These are phyloP conservation scores for Penicillium coprophilum DNA, from an alignment of 495 filamentous ascomycete species.

Conservation along the genomic window DNA sequence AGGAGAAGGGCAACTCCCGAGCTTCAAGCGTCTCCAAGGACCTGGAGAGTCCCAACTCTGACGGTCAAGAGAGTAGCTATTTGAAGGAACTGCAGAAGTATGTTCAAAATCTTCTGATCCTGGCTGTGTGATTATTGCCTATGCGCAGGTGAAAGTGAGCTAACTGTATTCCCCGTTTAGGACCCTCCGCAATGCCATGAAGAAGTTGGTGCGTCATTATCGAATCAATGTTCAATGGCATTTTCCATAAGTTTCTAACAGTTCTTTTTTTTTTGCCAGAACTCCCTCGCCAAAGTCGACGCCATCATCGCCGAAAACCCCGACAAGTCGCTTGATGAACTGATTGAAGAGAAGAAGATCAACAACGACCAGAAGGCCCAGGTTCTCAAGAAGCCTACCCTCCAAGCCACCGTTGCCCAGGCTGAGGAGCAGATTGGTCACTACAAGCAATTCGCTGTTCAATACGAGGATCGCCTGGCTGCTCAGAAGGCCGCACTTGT, in stretches of 20 bases:
- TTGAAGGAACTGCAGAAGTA: constrained; percentile 89
- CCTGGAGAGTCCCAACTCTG: constrained; percentile 43
- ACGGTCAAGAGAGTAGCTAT: constrained; percentile 67
- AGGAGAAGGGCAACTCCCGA: constrained; percentile 31
- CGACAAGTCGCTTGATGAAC: constrained; percentile 75
- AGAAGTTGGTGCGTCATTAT: constrained; percentile 72
- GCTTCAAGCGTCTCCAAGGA: constrained; percentile 35
- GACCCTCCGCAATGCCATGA: constrained; percentile 79
- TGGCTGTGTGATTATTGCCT: not conserved
- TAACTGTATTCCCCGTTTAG: constrained; percentile 43
- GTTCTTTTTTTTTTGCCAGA: constrained; percentile 44
- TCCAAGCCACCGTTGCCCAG: constrained; percentile 71
- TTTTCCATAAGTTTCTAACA: constrained; percentile 5
- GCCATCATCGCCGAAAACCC: constrained; percentile 73
- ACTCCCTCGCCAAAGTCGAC: constrained; percentile 76
- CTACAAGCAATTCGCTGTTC: constrained; percentile 78
- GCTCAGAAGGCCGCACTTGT: constrained; percentile 72
- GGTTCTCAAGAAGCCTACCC: constrained; percentile 81
- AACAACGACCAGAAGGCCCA: constrained; percentile 91
- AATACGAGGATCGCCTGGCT: constrained; percentile 66
- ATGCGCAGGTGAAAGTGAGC: constrained; percentile 5
- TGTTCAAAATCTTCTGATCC: constrained; percentile 9
- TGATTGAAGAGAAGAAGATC: constrained; percentile 79
- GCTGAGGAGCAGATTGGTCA: constrained; percentile 80
- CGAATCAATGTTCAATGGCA: not conserved